Base-by-base conservation (phyloP, 108 stramenopile genomes). In the Fragilaria radians region DNA sequence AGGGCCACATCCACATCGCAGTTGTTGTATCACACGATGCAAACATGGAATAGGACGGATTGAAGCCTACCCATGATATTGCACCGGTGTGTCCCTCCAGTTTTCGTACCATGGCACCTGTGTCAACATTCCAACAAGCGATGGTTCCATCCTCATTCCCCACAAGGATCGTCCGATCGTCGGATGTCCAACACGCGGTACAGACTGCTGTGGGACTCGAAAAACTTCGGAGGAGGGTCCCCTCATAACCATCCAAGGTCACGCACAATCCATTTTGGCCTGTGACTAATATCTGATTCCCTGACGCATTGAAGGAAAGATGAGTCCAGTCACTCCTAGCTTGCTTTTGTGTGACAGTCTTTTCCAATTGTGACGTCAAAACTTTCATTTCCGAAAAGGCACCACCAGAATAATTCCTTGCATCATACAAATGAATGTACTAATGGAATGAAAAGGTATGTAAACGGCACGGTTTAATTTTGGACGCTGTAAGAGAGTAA, bases 331-430 rank as follows among this genome's bases (percentile, higher is more conserved):
- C 64, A 26, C 52, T 46, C 59, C 55, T 54, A 59, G 14, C 68
- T 58, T 11, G 33, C 32, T 1, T 59, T 59, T 66, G 60, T 34
- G 31, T 66, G 28, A 85, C 70, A 21, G 79, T 76, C 34, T 77
- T 57, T 62, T 83, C 72, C 4, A 92, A 54, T 21, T 68, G 69
- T 17, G 71, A 30, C 21, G 66, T 68, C 0, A 63, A 46, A 2
- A 86, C 68, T 60, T 86, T 79, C 66, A 88, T 70, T 72, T 88
- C 91, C 4, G 85, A 70, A 61, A 92, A 92, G 1, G 87, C 85
- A 11, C 89, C 89, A 25, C 72, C 79, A 24, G 61, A 57, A 48
- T 78, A 82, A 61, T 92, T 88, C 31, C 91, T 57, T 14, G 85
- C 85, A 61, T 92, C 91, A 54, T 83, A 92, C 36, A 92, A 64